Evolutionary conservation across 2,329 filamentous ascomycete genomes (phyloP).

Genomic region (Plectosphaerella sp.): DNA sequence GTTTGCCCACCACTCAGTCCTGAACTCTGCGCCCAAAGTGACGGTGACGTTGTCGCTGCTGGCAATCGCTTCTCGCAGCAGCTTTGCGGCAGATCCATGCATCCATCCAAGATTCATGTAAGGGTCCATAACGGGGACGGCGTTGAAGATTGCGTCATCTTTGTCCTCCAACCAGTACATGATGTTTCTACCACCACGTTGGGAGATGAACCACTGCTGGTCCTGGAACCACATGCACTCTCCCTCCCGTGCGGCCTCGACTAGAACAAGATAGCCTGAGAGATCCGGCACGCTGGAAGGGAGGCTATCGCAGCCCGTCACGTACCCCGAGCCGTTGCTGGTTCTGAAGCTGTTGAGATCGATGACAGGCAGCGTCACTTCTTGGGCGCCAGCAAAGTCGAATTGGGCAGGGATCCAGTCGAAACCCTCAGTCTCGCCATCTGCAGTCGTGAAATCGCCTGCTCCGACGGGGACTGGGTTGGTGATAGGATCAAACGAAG

Average conservation of each 20-base stretch:
- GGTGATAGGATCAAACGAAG: slow-evolving; percentile 16
- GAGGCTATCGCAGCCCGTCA: slow-evolving; percentile 7
- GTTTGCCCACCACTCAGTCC: slow-evolving; percentile 10
- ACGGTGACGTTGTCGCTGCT: slow-evolving; percentile 15
- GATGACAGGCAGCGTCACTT: slow-evolving; percentile 7
- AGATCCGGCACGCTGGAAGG: slow-evolving; percentile 25
- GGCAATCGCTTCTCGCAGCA: slow-evolving; percentile 9
- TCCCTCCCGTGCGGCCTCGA: slow-evolving; percentile 40
- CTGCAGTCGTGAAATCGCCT: slow-evolving; percentile 8
- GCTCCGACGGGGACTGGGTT: slow-evolving; percentile 11
- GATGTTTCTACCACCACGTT: slow-evolving; percentile 34
- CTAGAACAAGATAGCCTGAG: slow-evolving; percentile 32
- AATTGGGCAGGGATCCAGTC: slow-evolving; percentile 12
- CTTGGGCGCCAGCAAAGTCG: slow-evolving; percentile 2
- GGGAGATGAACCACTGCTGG: slow-evolving; percentile 32
- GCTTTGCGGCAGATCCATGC: slow-evolving; percentile 16
- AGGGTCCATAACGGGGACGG: slow-evolving; percentile 7
- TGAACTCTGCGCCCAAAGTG: slow-evolving; percentile 11
- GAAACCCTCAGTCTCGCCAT: slow-evolving; percentile 8
- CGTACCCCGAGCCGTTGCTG: slow-evolving; percentile 18
- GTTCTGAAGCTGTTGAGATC: neutral
- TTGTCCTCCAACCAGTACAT: slow-evolving; percentile 34
- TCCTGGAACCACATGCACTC: slow-evolving; percentile 5
- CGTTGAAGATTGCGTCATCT: slow-evolving; percentile 26
- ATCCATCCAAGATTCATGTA: slow-evolving; percentile 11